Conservation (phyloP, 2,329 filamentous ascomycete genomes). For the Magnaporthiopsis poae region DNA sequence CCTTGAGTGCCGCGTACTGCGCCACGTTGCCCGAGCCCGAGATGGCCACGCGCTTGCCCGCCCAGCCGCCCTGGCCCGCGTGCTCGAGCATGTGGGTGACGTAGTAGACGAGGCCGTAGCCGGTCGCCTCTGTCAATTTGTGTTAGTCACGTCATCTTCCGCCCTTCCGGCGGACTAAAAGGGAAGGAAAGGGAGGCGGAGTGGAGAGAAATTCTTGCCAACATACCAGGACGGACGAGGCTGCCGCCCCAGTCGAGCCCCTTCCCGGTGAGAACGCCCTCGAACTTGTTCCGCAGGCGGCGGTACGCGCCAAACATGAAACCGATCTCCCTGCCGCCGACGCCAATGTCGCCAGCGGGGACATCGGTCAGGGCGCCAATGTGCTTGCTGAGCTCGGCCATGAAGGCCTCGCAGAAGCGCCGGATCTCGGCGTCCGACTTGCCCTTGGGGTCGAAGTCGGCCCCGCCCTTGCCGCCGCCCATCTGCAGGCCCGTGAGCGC, state of each 20-base stretch:
- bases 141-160: neutral
- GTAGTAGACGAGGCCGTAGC: constrained; percentile 94
- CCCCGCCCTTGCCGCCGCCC: constrained; percentile 94
- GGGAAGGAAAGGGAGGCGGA: too few relatives aligned
- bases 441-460: constrained; percentile 98
- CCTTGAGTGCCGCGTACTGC: constrained; percentile 92
- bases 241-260: constrained; percentile 84
- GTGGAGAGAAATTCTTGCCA: too few relatives aligned
- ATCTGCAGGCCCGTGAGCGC: constrained; percentile 90
- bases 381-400: constrained; percentile 90
- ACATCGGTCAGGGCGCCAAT: constrained; percentile 95
- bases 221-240: constrained; percentile 67
- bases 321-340: constrained; percentile 82
- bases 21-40: constrained; percentile 97
- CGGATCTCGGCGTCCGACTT: constrained; percentile 96
- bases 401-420: constrained; percentile 91
- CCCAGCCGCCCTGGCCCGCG: constrained; percentile 74
- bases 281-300: constrained; percentile 78
- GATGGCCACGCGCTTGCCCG: constrained; percentile 87
- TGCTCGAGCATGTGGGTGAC: constrained; percentile 91
- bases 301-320: constrained; percentile 94
- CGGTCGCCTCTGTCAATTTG: constrained; percentile 64
- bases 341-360: constrained; percentile 93
- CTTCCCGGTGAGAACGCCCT: constrained; percentile 94
- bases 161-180: neutral